Percentiles rank a stretch among this genome's conserved stretches.
phyloP scores from a whole-genome alignment of 176 grass and related monocot genomes.

The Oryza brachyantha region DNA sequence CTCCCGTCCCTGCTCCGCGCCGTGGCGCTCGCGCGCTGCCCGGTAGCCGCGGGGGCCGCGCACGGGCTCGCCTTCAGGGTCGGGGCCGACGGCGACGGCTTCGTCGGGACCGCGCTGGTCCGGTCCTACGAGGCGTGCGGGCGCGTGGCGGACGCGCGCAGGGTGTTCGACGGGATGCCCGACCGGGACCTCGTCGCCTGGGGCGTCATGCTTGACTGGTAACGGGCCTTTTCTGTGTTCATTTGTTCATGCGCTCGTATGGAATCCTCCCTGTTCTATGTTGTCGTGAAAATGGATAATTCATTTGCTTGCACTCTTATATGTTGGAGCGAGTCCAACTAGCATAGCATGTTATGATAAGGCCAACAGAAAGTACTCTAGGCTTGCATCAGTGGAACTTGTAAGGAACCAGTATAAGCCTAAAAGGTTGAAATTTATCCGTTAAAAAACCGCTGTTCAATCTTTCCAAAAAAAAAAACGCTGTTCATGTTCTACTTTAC shows the following conservation, averaged over 20 bases:
- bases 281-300: neutral
- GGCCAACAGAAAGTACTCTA: neutral
- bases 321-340: neutral
- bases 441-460: neutral
- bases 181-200: conserved; percentile 79
- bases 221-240: neutral
- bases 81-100: conserved; percentile 51
- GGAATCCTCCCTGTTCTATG: neutral
- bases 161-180: conserved; percentile 66
- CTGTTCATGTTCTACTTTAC: neutral
- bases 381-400: neutral
- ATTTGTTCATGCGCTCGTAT: neutral
- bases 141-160: conserved; percentile 34
- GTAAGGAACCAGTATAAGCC: neutral
- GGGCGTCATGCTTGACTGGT: conserved; percentile 82
- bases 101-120: conserved; percentile 69
- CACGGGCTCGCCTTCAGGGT: conserved; percentile 46
- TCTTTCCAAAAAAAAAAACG: too few relatives aligned
- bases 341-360: neutral
- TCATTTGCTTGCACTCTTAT: neutral
- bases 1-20: too few relatives aligned
- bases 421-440: neutral
- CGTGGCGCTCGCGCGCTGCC: too few relatives aligned
- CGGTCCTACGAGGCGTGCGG: conserved; percentile 32
- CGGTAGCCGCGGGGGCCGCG: neutral